phyloP scores from a whole-genome alignment of 108 stramenopile species.

The Cyclotella baltica region DNA sequence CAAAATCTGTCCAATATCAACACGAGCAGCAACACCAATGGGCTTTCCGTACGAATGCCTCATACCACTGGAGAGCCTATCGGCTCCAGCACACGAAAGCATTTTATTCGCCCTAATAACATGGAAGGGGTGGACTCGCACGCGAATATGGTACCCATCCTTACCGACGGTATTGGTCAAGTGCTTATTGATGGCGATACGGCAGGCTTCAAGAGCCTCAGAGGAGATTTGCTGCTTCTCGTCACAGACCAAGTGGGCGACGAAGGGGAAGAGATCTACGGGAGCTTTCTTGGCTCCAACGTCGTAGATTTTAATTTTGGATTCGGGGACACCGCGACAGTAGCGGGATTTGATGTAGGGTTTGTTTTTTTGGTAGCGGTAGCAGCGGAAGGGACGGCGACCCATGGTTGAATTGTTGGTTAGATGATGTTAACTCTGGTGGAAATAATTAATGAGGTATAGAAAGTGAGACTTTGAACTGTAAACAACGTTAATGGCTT shows the following conservation, averaged over 20 bases:
- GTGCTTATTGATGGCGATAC: constrained; percentile 99
- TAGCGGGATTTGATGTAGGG: constrained; percentile 99
- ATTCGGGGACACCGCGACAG: constrained; percentile 99
- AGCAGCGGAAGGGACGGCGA: constrained; percentile 96
- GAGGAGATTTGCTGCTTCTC: constrained; percentile 99
- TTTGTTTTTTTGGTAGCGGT: constrained; percentile 99
- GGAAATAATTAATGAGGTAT: no score
- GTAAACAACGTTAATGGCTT: background rate
- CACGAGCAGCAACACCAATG: constrained; percentile 98
- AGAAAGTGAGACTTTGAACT: background rate
- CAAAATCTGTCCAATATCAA: constrained; percentile 98
- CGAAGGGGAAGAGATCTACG: constrained; percentile 99
- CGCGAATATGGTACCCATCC: constrained; percentile 99
- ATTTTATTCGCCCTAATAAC: constrained; percentile 99
- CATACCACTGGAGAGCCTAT: constrained; percentile 99
- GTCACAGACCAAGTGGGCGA: constrained; percentile 99
- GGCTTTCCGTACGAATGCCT: constrained; percentile 99
- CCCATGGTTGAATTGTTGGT: constrained; percentile 83
- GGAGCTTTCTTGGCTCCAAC: constrained; percentile 98
- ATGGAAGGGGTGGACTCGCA: constrained; percentile 99
- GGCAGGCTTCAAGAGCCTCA: constrained; percentile 99
- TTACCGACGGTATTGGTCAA: constrained; percentile 98
- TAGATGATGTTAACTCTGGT: no score
- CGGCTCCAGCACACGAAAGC: constrained; percentile 99
- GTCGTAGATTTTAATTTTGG: constrained; percentile 99